Evolutionary conservation across 768 basidiomycete species (phyloP), one percentile per base, ranked within the genome.

Genomic region (Fistulinella prunicolor): DNA sequence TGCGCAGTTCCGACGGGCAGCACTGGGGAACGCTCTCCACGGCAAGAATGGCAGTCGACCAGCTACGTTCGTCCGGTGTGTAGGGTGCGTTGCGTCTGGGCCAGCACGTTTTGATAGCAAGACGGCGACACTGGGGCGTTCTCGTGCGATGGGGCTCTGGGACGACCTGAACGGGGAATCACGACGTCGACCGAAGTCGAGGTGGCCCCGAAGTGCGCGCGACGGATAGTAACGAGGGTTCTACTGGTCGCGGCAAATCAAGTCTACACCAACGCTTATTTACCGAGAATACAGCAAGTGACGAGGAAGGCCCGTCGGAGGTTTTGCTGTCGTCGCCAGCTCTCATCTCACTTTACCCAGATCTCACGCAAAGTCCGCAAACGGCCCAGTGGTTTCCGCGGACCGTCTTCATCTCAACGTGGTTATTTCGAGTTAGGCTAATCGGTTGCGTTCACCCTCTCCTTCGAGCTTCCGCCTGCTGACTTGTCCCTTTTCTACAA

Each of bases 331-430:
- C n/a, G n/a, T n/a, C n/a, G n/a, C n/a, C n/a, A n/a, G 37, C 23
- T 13, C 45, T 23, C 42, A 59, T 60, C 49, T 61, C 42, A 41
- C 28, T 34, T 42, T 41, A 10, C n/a, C 42, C 24, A 48, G 64
- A 64, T 66, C 63, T 59, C 57, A 47, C 48, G 36, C 56, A 44
- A 53, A 45, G 37, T 51, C 64, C 51, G 50, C 58, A 64, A 53
- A 56, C 42, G 48, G 54, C 26, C 30, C 45, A 44, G 58, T 57
- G 64, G 61, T 68, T 67, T 64, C 64, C 64, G 64, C 64, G 64
- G 64, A 65, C 44, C 19, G 52, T n/a, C n/a, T 62, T 9, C 35
- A 20, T 47, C 43, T 32, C 47, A 55, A 46, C 60, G 41, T 61
- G 26, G 56, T 66, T 51, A 42, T 38, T 65, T 52, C 56, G 53